These are phyloP conservation scores for Tulasnella sp. DNA, from an alignment of 768 basidiomycete species.

Conservation along the genomic window DNA sequence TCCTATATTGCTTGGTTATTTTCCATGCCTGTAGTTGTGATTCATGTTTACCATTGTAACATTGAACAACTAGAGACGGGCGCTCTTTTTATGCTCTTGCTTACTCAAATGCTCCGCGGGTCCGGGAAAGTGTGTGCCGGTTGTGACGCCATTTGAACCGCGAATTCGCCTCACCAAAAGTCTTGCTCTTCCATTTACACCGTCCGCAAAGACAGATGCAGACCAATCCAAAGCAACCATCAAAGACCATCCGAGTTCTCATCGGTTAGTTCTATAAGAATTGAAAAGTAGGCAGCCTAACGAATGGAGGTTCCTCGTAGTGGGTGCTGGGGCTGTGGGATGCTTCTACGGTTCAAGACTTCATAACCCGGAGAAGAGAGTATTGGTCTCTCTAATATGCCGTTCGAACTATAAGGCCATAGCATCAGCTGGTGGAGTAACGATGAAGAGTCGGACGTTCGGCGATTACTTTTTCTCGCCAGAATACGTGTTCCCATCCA, in stretches of 20 bases:
- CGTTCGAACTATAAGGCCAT: conserved; percentile 36
- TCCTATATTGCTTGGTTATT: background rate
- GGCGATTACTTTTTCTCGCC: conserved; percentile 35
- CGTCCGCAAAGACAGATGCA: background rate
- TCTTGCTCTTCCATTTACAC: background rate
- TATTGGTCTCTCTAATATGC: conserved; percentile 35
- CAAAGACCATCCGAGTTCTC: background rate
- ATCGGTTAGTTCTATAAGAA: background rate
- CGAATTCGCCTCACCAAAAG: background rate
- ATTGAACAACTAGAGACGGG: conserved; percentile 7
- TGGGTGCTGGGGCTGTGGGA: conserved; percentile 36
- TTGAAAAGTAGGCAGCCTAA: background rate
- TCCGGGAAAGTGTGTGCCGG: background rate
- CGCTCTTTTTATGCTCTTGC: background rate
- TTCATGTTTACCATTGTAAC: conserved; percentile 6
- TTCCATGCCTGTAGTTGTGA: conserved; percentile 5
- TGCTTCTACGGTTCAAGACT: conserved; percentile 36
- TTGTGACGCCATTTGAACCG: background rate
- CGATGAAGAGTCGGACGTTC: conserved; percentile 34
- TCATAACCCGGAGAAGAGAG: conserved; percentile 30
- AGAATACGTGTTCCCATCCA: conserved; percentile 32
- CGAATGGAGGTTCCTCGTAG: conserved; percentile 24
- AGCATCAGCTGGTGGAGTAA: conserved; percentile 31
- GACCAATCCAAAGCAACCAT: background rate
- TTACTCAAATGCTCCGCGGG: background rate